Evolutionary conservation across 1,284 basidiomycete genomes (phyloP).

Genomic region (Xerocomus nothofagi): DNA sequence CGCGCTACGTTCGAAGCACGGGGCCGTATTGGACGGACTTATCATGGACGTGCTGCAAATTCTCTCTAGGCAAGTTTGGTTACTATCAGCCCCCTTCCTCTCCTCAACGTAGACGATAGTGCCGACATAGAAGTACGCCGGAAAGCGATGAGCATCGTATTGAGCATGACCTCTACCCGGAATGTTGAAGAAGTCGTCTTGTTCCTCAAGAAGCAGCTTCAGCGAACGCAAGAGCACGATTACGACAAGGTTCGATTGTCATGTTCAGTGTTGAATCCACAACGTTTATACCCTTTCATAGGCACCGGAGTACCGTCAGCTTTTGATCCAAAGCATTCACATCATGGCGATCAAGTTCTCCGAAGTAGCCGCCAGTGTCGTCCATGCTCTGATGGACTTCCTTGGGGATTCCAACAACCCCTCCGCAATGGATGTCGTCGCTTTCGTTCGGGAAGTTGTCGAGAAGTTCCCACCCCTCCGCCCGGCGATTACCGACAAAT

Average conservation of each 20-base stretch:
- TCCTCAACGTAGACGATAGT: slow-evolving; percentile 39
- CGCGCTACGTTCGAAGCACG: slow-evolving; percentile 81
- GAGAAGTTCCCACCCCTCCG: slow-evolving; percentile 96
- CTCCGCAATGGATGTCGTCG: slow-evolving; percentile 92
- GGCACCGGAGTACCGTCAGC: slow-evolving; percentile 93
- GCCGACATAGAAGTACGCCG: slow-evolving; percentile 96
- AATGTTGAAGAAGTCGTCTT: slow-evolving; percentile 98
- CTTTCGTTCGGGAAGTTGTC: slow-evolving; percentile 96
- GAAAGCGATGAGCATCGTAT: slow-evolving; percentile 87
- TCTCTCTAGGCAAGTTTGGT: slow-evolving; percentile 63
- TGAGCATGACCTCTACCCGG: slow-evolving; percentile 92
- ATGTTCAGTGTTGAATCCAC: not conserved
- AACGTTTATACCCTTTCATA: slow-evolving; percentile 30
- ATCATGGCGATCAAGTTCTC: slow-evolving; percentile 96
- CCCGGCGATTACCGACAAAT: slow-evolving; percentile 81
- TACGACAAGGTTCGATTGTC: slow-evolving; percentile 68
- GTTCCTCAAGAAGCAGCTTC: slow-evolving; percentile 98
- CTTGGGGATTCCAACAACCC: slow-evolving; percentile 95
- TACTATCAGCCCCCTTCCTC: not conserved
- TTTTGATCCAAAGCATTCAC: slow-evolving; percentile 97
- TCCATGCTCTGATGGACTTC: slow-evolving; percentile 98
- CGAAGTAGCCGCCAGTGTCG: slow-evolving; percentile 96
- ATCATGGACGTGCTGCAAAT: slow-evolving; percentile 97
- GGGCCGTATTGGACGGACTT: slow-evolving; percentile 87
- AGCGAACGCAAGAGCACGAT: slow-evolving; percentile 84